Percentiles rank a stretch among this genome's conserved stretches.
Evolutionary conservation across 176 grass and related monocot species (phyloP).

Genomic region (Carex kokanica): DNA sequence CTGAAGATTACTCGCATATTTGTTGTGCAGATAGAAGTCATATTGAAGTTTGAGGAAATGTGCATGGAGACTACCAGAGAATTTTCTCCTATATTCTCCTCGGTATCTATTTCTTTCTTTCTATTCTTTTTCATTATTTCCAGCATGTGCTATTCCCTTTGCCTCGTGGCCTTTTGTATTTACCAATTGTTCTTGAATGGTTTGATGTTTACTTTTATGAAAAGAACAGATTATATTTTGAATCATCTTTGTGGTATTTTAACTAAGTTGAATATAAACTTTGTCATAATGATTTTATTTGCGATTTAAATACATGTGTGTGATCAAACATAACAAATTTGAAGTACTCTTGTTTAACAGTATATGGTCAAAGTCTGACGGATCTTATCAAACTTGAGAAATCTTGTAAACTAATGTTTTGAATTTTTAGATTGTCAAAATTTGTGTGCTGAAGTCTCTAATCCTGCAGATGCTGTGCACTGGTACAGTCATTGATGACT

Average conservation of each 20-base stretch:
- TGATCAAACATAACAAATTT: background rate
- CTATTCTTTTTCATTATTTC: slow-evolving; percentile 16
- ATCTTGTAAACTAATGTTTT: background rate
- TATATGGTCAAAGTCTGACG: background rate
- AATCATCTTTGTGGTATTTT: background rate
- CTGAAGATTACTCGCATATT: slow-evolving; percentile 10
- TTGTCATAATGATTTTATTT: background rate
- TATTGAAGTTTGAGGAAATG: slow-evolving; percentile 98
- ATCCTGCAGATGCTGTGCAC: background rate
- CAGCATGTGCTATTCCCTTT: background rate
- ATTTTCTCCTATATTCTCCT: slow-evolving; percentile 57
- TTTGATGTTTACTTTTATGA: background rate
- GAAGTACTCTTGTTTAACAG: background rate
- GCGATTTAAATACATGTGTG: background rate
- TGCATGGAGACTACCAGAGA: slow-evolving; percentile 73
- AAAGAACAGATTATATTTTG: background rate
- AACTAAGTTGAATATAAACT: background rate
- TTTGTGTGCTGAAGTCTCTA: background rate
- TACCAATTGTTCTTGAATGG: background rate
- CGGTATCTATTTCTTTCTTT: slow-evolving; percentile 34
- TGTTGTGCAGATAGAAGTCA: slow-evolving; percentile 76
- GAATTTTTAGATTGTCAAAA: background rate
- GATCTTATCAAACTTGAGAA: background rate
- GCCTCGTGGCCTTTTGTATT: background rate
- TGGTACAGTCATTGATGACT: background rate